These are phyloP conservation scores for Pichia nakasei DNA, from an alignment of 805 yeast species.

Conservation along the genomic window DNA sequence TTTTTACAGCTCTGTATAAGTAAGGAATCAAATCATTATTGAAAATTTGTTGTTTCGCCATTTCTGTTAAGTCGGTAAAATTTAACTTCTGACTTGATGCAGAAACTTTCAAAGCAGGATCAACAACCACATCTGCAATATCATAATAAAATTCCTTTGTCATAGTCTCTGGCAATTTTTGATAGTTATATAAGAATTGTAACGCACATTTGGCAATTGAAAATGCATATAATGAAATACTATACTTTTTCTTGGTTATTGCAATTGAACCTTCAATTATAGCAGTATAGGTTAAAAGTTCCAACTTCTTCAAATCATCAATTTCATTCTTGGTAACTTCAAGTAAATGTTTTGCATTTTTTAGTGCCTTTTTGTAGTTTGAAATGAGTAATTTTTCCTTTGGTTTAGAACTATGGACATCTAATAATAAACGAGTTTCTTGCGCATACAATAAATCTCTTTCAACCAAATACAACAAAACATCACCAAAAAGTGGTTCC, in stretches of 20 bases:
- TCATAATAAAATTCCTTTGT: slow-evolving; percentile 41
- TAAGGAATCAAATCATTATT: slow-evolving; percentile 26
- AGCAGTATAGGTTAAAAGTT: slow-evolving; percentile 28
- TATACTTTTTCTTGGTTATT: slow-evolving; percentile 49
- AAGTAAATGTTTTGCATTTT: slow-evolving; percentile 35
- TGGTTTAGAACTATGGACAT: slow-evolving; percentile 39
- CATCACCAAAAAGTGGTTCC: slow-evolving; percentile 45
- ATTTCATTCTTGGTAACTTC: slow-evolving; percentile 32
- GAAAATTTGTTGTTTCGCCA: slow-evolving; percentile 33
- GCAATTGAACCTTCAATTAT: slow-evolving; percentile 32
- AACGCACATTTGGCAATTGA: slow-evolving; percentile 56
- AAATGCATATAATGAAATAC: slow-evolving; percentile 38
- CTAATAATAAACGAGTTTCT: slow-evolving; percentile 49
- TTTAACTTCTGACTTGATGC: slow-evolving; percentile 16
- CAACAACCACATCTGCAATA: slow-evolving; percentile 48
- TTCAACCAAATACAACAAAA: slow-evolving; percentile 65
- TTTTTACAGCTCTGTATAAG: slow-evolving; percentile 29
- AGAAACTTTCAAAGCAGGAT: slow-evolving; percentile 48
- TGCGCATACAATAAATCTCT: slow-evolving; percentile 64
- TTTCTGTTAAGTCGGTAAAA: slow-evolving; percentile 39
- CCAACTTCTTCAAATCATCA: slow-evolving; percentile 27
- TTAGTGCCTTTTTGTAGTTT: slow-evolving; percentile 58
- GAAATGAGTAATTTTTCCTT: slow-evolving; percentile 48
- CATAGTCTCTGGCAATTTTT: slow-evolving; percentile 13
- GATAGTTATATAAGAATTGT: slow-evolving; percentile 38